Percentiles rank a stretch among this genome's conserved stretches.
These are phyloP conservation scores for Arachis stenosperma DNA, from an alignment of 306 rosid genomes.

Conservation along the genomic window DNA sequence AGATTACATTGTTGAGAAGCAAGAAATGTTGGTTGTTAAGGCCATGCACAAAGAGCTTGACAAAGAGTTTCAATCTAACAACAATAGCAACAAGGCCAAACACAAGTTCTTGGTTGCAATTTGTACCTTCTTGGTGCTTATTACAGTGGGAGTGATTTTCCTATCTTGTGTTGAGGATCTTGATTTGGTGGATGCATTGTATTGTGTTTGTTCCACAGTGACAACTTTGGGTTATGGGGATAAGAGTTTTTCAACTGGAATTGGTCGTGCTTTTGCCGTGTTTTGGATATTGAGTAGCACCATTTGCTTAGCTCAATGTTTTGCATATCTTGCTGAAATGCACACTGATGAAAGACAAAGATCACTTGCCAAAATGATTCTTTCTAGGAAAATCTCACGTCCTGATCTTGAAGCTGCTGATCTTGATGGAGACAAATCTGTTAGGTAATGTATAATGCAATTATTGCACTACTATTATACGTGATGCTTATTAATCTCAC, in stretches of 20 bases:
- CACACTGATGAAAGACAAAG: conserved; percentile 71
- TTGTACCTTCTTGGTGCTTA: conserved; percentile 47
- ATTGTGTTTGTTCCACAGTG: conserved; percentile 82
- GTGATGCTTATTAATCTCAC: no score
- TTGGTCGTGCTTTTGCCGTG: conserved; percentile 74
- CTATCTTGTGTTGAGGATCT: conserved; percentile 58
- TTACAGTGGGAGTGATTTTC: conserved; percentile 58
- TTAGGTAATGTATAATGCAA: conserved; percentile 47
- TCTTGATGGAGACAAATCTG: conserved; percentile 75
- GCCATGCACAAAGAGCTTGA: conserved; percentile 58
- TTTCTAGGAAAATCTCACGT: conserved; percentile 53
- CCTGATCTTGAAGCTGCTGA: conserved; percentile 84
- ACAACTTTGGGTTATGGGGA: conserved; percentile 92
- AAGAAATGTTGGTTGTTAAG: conserved; percentile 59
- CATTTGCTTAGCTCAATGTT: conserved; percentile 74
- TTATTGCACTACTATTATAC: no score
- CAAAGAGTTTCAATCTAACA: conserved; percentile 48
- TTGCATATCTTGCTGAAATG: conserved; percentile 73
- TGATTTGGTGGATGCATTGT: conserved; percentile 64
- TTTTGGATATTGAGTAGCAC: conserved; percentile 86
- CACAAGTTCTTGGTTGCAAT: conserved; percentile 61
- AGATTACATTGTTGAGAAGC: conserved; percentile 79
- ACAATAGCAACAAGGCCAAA: conserved; percentile 41
- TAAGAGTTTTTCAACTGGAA: conserved; percentile 67
- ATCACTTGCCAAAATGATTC: conserved; percentile 59